These are phyloP conservation scores for Rhodotorula sp. DNA, from an alignment of 1,284 basidiomycete species.

Conservation along the genomic window DNA sequence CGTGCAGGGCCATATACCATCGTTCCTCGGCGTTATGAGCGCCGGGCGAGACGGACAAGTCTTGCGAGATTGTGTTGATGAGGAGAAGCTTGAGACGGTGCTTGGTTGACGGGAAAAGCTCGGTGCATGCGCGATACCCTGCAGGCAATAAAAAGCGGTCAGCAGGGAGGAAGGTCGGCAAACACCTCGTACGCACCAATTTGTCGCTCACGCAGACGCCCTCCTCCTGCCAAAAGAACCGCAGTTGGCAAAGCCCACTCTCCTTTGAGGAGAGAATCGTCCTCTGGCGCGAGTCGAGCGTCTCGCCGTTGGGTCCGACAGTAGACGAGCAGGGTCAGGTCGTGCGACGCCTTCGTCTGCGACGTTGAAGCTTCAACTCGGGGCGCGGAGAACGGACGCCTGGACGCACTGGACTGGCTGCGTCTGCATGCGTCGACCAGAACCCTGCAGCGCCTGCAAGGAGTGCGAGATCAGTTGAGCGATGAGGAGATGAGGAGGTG, in stretches of 20 bases:
- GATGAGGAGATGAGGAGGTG: too few relatives aligned
- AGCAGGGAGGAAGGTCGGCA: background rate
- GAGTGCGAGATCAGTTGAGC: too few relatives aligned
- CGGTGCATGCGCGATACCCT: constrained; percentile 31
- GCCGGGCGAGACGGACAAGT: constrained; percentile 2
- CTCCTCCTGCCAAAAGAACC: constrained; percentile 25
- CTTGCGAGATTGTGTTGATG: background rate
- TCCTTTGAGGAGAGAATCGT: background rate
- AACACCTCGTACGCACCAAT: background rate
- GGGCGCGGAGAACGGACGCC: background rate
- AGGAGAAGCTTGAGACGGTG: constrained; percentile 20
- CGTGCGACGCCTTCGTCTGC: constrained; percentile 17
- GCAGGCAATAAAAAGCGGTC: background rate
- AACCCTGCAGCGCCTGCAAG: too few relatives aligned
- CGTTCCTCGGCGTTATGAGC: background rate
- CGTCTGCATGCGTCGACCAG: too few relatives aligned
- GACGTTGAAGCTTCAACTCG: background rate
- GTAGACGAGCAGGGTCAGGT: constrained; percentile 29
- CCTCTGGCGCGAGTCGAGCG: background rate
- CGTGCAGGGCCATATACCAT: constrained; percentile 11
- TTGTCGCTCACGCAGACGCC: constrained; percentile 1
- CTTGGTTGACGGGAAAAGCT: constrained; percentile 14
- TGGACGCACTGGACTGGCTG: background rate
- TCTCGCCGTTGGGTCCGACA: constrained; percentile 4
- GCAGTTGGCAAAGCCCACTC: constrained; percentile 14